Conservation (phyloP, 108 stramenopile species). For the Discostella pseudostelligera region DNA sequence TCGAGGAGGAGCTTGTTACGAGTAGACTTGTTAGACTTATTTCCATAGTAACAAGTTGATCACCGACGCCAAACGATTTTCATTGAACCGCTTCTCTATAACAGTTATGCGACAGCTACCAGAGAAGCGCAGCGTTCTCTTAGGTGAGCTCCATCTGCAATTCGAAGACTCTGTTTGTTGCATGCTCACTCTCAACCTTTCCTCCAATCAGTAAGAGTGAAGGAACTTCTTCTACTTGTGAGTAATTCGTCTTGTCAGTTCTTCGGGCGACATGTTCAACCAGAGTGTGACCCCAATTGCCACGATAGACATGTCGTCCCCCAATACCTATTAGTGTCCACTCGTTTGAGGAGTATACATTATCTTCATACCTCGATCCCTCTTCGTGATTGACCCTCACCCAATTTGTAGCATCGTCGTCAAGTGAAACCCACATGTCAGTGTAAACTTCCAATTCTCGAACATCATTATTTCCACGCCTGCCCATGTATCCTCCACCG, state of each 20-base stretch:
- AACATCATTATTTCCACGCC: constrained; percentile 57
- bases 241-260: constrained; percentile 4
- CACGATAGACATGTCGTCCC: constrained; percentile 46
- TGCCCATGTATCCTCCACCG: constrained; percentile 75
- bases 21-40: background rate
- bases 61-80: background rate
- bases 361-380: constrained; percentile 37
- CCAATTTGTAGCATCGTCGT: constrained; percentile 50
- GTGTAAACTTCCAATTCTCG: constrained; percentile 43
- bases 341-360: constrained; percentile 63
- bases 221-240: constrained; percentile 10
- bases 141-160: constrained; percentile 33
- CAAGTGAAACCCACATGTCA: constrained; percentile 57
- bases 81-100: background rate
- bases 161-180: constrained; percentile 41
- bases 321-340: constrained; percentile 42
- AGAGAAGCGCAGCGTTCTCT: too few relatives aligned
- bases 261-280: constrained; percentile 35
- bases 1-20: constrained; percentile 1
- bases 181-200: constrained; percentile 39
- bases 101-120: too few relatives aligned
- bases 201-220: constrained; percentile 53
- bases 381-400: constrained; percentile 54
- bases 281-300: constrained; percentile 71
- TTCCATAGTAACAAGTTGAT: constrained; percentile 8